Evolutionary conservation across 2,329 filamentous ascomycete species (phyloP).

Genomic region (Thielaviopsis musarum): DNA sequence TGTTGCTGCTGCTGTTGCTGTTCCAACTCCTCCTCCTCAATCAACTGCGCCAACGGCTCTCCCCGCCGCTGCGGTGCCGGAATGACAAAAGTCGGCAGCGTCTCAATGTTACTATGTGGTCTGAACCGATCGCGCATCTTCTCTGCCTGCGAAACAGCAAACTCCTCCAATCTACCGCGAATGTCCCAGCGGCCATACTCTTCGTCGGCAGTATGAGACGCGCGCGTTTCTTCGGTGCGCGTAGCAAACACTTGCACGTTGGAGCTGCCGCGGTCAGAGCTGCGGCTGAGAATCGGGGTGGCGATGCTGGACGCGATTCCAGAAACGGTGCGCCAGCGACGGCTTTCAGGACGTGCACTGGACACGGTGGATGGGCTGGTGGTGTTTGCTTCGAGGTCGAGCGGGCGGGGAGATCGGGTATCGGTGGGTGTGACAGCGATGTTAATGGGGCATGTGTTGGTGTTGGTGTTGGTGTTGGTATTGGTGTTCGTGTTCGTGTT

Average conservation of each 20-base stretch:
- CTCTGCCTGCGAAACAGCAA: conserved; percentile 43
- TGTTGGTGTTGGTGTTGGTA: background rate
- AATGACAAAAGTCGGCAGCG: conserved; percentile 41
- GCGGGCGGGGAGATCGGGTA: background rate
- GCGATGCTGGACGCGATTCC: conserved; percentile 17
- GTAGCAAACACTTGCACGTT: background rate
- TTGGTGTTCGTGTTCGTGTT: background rate
- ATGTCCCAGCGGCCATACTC: conserved; percentile 35
- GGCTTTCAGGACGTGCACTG: background rate
- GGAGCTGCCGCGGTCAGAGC: conserved; percentile 15
- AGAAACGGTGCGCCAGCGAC: conserved; percentile 14
- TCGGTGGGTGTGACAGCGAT: background rate
- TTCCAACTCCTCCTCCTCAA: conserved; percentile 32
- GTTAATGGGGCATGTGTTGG: background rate
- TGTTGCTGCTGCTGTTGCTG: background rate
- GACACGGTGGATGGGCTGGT: background rate
- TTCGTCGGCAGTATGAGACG: conserved; percentile 10
- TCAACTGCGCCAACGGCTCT: conserved; percentile 35
- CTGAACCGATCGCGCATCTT: conserved; percentile 38
- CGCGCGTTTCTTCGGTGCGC: background rate
- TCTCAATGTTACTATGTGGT: conserved; percentile 35
- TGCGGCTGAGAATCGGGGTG: conserved; percentile 16
- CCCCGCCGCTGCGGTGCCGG: conserved; percentile 44
- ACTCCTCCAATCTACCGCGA: conserved; percentile 39
- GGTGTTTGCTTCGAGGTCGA: conserved; percentile 11